Base-by-base conservation (phyloP, 352 stramenopile genomes). In the Pythium sukuiense region DNA sequence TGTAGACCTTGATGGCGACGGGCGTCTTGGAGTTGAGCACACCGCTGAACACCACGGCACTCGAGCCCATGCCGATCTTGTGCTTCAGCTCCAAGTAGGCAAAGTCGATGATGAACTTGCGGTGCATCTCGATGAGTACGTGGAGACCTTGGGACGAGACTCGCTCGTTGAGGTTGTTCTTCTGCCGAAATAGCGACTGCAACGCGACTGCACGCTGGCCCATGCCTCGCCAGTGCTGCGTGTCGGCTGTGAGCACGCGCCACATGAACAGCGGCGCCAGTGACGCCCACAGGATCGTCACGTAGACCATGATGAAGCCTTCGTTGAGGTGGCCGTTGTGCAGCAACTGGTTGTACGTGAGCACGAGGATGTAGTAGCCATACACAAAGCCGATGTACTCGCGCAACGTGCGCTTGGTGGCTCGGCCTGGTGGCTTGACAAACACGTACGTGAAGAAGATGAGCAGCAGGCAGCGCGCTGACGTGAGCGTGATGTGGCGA, bases 1-100 rank as follows among this genome's bases (percentile, higher is more conserved):
- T 86, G 63, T 92, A 93, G 26, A 93, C 82, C 59, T 93, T 93
- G 48, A 91, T 79, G 16, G 86, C 86, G 1, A 94, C 84, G 2
- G 32, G 35, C 0, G 73, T 68, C 24, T 69, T 81, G 18, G 72
- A 80, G 55, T 87, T 65, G 4, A 94, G 70, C 11, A 73, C 63
- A 11, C 84, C 86, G 32, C 72, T 67, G 63, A 89, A 92, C 18
- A 93, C 85, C 0, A 71, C 60, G 0, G 85, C 76, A 49, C 69
- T 92, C 26, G 81, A 60, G 20, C 85, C 83, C 13, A 18, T n/a
- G 9, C 61, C 61, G 24, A 94, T 88, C 48, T 77, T 56, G 2
- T 70, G 63, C 37, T 80, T 49, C 8, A 91, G 43, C 9, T 89
- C 59, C 11, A 93, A 58, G 55, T 88, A 73, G 1, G 77, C 77